Evolutionary conservation across 2,329 filamentous ascomycete species (phyloP).

Genomic region (Laburnicola sp.): DNA sequence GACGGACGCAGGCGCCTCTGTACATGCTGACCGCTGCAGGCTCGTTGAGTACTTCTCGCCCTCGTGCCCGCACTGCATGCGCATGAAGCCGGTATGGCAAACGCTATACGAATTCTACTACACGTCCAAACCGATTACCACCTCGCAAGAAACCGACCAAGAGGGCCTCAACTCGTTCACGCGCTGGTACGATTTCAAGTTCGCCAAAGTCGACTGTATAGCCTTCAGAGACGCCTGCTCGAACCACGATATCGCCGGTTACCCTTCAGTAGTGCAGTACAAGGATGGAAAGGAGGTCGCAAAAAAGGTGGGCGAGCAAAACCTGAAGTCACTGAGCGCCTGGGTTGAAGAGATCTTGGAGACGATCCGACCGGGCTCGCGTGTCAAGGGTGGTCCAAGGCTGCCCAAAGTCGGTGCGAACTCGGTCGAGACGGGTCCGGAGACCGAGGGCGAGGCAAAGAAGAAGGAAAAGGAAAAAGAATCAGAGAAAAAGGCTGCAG

Average conservation of each 20-base stretch:
- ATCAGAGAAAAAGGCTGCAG: slow-evolving; percentile 22
- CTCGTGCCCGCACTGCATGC: slow-evolving; percentile 69
- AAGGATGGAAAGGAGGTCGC: slow-evolving; percentile 73
- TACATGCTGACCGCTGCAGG: slow-evolving; percentile 19
- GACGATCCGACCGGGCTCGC: slow-evolving; percentile 75
- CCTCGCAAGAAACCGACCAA: slow-evolving; percentile 33
- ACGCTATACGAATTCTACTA: slow-evolving; percentile 95
- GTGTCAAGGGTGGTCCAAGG: slow-evolving; percentile 66
- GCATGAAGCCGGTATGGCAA: slow-evolving; percentile 82
- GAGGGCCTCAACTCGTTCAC: slow-evolving; percentile 68
- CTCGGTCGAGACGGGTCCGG: slow-evolving; percentile 48
- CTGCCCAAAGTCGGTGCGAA: slow-evolving; percentile 72
- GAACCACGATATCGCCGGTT: slow-evolving; percentile 67
- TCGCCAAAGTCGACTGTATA: slow-evolving; percentile 82
- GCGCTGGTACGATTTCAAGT: slow-evolving; percentile 85
- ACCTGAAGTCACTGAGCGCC: slow-evolving; percentile 66
- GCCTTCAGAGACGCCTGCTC: slow-evolving; percentile 77
- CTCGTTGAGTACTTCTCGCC: slow-evolving; percentile 57
- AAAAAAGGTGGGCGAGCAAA: slow-evolving; percentile 66
- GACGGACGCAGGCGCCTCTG: not conserved
- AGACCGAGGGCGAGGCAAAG: slow-evolving; percentile 41
- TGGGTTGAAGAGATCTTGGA: slow-evolving; percentile 79
- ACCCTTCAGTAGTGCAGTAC: slow-evolving; percentile 77
- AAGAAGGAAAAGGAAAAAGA: slow-evolving; percentile 37
- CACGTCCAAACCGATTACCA: slow-evolving; percentile 72